A percentile compares a stretch with the other conserved stretches of the same genome.
phyloP scores from a whole-genome alignment of 2,329 filamentous ascomycete genomes.

The Lecanicillium sp. region DNA sequence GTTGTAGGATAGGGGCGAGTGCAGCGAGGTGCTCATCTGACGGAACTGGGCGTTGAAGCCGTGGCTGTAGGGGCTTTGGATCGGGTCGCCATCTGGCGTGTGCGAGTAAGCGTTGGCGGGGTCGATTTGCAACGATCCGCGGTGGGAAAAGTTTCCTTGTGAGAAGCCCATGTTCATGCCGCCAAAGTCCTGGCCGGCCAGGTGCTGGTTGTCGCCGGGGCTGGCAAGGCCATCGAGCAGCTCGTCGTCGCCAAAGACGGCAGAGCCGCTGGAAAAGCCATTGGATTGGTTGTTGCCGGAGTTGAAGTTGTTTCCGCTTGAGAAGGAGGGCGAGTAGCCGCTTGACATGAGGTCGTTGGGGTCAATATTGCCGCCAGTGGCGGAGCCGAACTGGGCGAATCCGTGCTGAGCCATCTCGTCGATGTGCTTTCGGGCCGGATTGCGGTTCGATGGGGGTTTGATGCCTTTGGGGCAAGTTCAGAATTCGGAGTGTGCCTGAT shows the following conservation, averaged over 20 bases:
- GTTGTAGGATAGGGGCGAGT: constrained; percentile 32
- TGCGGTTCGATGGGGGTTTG: constrained; percentile 9
- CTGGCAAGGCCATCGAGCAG: constrained; percentile 65
- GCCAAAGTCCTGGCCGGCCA: constrained; percentile 47
- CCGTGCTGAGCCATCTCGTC: constrained; percentile 46
- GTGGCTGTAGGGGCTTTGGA: constrained; percentile 81
- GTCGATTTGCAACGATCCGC: constrained; percentile 54
- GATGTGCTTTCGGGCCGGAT: constrained; percentile 9
- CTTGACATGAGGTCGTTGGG: constrained; percentile 74
- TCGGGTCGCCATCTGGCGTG: constrained; percentile 84
- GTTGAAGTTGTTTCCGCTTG: constrained; percentile 45
- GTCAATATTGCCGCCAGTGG: constrained; percentile 59
- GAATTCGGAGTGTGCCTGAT: no score
- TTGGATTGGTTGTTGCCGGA: constrained; percentile 52
- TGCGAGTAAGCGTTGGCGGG: constrained; percentile 74
- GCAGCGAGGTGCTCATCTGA: constrained; percentile 48
- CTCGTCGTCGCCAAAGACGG: constrained; percentile 81
- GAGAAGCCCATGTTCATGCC: constrained; percentile 51
- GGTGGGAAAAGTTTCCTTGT: constrained; percentile 49
- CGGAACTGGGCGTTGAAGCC: constrained; percentile 77
- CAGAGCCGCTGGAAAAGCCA: constrained; percentile 70
- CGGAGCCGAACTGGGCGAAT: constrained; percentile 48
- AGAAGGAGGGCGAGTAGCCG: constrained; percentile 53
- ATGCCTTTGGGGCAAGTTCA: constrained; percentile 4
- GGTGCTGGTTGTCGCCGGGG: constrained; percentile 44